Evolutionary conservation across 495 filamentous ascomycete genomes (phyloP).

Genomic region (Evansstolkia leycettana): DNA sequence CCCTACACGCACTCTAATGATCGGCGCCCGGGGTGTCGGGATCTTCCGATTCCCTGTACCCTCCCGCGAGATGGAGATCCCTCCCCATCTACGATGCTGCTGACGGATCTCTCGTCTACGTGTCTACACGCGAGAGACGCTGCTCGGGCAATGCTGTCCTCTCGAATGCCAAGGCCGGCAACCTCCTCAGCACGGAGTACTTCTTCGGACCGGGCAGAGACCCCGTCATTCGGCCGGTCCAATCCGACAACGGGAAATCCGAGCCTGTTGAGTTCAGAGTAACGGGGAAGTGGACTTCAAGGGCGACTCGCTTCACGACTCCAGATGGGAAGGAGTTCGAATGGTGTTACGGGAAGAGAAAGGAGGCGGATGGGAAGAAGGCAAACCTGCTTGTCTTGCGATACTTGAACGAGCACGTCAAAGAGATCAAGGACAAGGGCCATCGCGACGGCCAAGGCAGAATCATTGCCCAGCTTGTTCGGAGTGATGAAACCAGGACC

Average conservation of each 20-base stretch:
- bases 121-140: conserved; percentile 27
- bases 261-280: too few relatives aligned
- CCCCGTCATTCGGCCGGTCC: conserved; percentile 15
- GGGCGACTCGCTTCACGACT: conserved; percentile 23
- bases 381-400: conserved; percentile 26
- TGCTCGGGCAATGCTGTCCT: conserved; percentile 30
- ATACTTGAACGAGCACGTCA: too few relatives aligned
- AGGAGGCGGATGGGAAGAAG: conserved; percentile 15
- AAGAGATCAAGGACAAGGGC: too few relatives aligned
- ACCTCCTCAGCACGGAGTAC: conserved; percentile 32
- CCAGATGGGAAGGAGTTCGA: conserved; percentile 25
- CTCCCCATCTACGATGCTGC: conserved; percentile 29
- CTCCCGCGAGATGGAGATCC: conserved; percentile 20
- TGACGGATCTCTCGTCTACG: conserved; percentile 23
- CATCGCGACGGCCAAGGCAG: conserved; percentile 4
- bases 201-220: conserved; percentile 34
- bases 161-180: conserved; percentile 10
- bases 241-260: conserved; percentile 4
- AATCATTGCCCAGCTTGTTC: conserved; percentile 32
- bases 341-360: conserved; percentile 35
- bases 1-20: conserved; percentile 27
- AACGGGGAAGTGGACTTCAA: conserved; percentile 18
- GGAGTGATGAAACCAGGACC: conserved; percentile 28
- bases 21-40: conserved; percentile 32
- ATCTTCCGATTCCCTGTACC: conserved; percentile 32